These are phyloP conservation scores for Larix kaempferi DNA, from an alignment of 75 land plant genomes.

Conservation along the genomic window DNA sequence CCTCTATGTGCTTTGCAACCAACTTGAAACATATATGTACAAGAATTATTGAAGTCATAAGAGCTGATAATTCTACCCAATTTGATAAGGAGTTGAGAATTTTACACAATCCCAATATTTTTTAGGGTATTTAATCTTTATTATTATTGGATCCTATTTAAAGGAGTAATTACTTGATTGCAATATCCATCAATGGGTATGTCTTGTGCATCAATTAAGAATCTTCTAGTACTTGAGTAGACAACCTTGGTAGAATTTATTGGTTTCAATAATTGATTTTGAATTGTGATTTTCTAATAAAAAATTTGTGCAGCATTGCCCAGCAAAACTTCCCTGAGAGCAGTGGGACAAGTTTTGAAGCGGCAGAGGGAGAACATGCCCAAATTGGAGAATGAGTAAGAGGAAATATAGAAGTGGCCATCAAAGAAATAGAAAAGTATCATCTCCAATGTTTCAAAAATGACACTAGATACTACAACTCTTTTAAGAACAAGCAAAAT, in stretches of 20 bases:
- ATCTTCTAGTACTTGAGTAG: too few relatives aligned
- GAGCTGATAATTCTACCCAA: not conserved
- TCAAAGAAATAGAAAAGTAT: constrained; percentile 39
- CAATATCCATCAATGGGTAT: not conserved
- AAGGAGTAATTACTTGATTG: not conserved
- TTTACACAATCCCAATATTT: not conserved
- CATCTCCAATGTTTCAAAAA: constrained; percentile 20
- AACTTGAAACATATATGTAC: not conserved
- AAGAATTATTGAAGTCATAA: not conserved
- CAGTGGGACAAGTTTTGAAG: constrained; percentile 40
- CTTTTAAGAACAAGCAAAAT: constrained; percentile 21
- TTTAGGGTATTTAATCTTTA: not conserved
- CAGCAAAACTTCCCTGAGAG: constrained; percentile 43
- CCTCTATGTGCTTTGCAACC: not conserved
- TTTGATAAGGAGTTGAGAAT: not conserved
- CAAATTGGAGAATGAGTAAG: not conserved
- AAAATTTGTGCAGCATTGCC: constrained; percentile 7
- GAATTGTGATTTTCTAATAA: not conserved
- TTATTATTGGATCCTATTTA: not conserved
- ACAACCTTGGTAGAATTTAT: not conserved
- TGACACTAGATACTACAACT: constrained; percentile 44
- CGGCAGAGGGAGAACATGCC: constrained; percentile 32
- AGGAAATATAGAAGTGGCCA: not conserved
- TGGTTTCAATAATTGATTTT: not conserved
- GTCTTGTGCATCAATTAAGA: not conserved